Evolutionary conservation across 352 stramenopile species (phyloP).

Genomic region (Globisporangium parvum): DNA sequence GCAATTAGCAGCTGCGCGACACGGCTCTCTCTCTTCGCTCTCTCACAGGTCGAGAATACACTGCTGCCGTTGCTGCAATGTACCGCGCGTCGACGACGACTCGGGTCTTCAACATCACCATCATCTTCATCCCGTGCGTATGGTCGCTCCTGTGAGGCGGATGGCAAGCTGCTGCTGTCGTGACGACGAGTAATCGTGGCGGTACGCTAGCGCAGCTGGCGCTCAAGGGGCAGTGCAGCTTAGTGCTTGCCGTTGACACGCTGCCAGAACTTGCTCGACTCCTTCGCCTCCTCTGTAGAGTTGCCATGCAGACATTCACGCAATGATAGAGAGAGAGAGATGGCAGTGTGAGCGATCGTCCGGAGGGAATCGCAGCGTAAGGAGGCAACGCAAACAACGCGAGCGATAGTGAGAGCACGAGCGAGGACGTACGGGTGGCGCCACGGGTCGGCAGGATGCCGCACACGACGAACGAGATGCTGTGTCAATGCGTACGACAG

Average conservation of each 20-base stretch:
- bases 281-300: constrained; percentile 68
- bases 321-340: too few relatives aligned
- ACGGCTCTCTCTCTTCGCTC: background rate
- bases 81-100: background rate
- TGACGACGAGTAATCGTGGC: too few relatives aligned
- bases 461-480: constrained; percentile 75
- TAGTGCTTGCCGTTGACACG: constrained; percentile 84
- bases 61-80: background rate
- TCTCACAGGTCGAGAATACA: background rate
- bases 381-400: background rate
- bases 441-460: constrained; percentile 73
- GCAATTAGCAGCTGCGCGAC: background rate
- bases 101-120: background rate
- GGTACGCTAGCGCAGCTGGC: too few relatives aligned
- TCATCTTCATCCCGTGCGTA: too few relatives aligned
- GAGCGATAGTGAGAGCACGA: background rate
- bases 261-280: constrained; percentile 86
- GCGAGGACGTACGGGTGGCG: constrained; percentile 41
- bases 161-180: too few relatives aligned
- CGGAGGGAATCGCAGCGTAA: background rate
- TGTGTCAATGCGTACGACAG: constrained; percentile 8
- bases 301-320: constrained; percentile 1
- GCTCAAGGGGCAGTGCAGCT: constrained; percentile 9
- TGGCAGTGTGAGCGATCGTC: background rate
- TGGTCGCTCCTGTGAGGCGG: too few relatives aligned